phyloP scores from a whole-genome alignment of 495 filamentous ascomycete genomes.

The Rusavskia elegans region DNA sequence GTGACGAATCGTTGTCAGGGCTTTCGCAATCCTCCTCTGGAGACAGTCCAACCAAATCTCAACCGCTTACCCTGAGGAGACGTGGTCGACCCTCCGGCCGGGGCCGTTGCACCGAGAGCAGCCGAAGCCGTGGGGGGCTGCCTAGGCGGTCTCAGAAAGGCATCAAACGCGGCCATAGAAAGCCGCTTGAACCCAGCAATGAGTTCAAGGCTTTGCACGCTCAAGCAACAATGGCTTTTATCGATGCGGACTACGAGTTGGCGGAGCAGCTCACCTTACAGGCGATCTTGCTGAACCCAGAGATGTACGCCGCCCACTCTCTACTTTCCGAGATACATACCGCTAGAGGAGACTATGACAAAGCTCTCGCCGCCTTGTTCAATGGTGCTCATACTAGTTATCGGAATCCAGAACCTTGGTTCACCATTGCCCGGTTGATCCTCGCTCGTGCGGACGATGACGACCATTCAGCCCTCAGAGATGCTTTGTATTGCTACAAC shows the following conservation, averaged over 20 bases:
- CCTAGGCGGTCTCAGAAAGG: constrained; percentile 17
- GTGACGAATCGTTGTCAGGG: neutral
- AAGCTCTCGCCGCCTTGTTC: constrained; percentile 50
- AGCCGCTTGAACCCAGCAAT: constrained; percentile 51
- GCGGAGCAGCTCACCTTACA: constrained; percentile 45
- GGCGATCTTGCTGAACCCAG: constrained; percentile 68
- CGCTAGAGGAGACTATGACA: constrained; percentile 48
- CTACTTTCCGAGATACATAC: constrained; percentile 57
- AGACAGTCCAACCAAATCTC: neutral
- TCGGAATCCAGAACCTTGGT: constrained; percentile 51
- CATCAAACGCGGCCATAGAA: constrained; percentile 48
- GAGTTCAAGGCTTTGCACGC: constrained; percentile 59
- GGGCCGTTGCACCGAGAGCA: neutral
- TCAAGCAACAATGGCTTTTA: constrained; percentile 54
- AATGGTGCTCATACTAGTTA: constrained; percentile 58
- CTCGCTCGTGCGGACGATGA: constrained; percentile 43
- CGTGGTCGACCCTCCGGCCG: neutral
- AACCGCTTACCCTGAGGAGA: neutral
- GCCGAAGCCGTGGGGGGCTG: neutral
- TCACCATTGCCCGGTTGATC: constrained; percentile 47
- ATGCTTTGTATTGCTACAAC: constrained; percentile 53
- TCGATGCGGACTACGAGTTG: constrained; percentile 45
- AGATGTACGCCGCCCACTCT: constrained; percentile 65
- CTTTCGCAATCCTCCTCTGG: neutral
- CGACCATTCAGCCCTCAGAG: constrained; percentile 31